Evolutionary conservation across 2,329 filamentous ascomycete genomes (phyloP).

Genomic region (Epichloe elymi): DNA sequence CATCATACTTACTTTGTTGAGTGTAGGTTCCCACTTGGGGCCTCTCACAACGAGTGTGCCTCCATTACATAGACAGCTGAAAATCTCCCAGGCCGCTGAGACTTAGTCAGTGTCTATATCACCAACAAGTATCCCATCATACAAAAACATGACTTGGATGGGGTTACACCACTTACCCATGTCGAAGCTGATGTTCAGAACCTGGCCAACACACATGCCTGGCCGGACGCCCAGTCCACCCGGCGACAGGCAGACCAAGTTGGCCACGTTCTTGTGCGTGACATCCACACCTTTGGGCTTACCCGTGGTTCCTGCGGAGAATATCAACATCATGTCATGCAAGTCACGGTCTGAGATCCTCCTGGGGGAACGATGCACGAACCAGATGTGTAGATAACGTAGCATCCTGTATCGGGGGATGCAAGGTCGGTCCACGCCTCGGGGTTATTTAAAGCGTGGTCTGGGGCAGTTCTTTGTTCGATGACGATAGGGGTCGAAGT

Average conservation of each 20-base stretch:
- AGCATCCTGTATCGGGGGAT: slow-evolving; percentile 27
- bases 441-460: slow-evolving; percentile 1
- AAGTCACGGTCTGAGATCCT: not conserved
- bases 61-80: slow-evolving; percentile 42
- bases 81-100: slow-evolving; percentile 46
- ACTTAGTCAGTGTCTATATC: slow-evolving; percentile 5
- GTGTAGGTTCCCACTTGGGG: slow-evolving; percentile 32
- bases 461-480: slow-evolving; percentile 11
- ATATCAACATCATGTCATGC: not conserved
- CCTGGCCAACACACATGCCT: slow-evolving; percentile 39
- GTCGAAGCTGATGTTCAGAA: slow-evolving; percentile 46
- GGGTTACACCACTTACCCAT: slow-evolving; percentile 35
- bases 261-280: slow-evolving; percentile 40
- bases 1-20: slow-evolving; percentile 27
- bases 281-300: slow-evolving; percentile 46
- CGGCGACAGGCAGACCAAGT: slow-evolving; percentile 36
- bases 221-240: slow-evolving; percentile 35
- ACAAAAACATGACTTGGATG: not conserved
- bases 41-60: slow-evolving; percentile 41
- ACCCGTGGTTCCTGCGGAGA: slow-evolving; percentile 34
- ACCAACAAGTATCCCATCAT: not conserved
- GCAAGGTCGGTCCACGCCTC: slow-evolving; percentile 19
- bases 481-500: slow-evolving; percentile 15
- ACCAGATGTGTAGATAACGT: slow-evolving; percentile 43
- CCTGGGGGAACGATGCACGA: slow-evolving; percentile 2